These are phyloP conservation scores for Yarrowia sp. DNA, from an alignment of 805 yeast genomes.

Conservation along the genomic window DNA sequence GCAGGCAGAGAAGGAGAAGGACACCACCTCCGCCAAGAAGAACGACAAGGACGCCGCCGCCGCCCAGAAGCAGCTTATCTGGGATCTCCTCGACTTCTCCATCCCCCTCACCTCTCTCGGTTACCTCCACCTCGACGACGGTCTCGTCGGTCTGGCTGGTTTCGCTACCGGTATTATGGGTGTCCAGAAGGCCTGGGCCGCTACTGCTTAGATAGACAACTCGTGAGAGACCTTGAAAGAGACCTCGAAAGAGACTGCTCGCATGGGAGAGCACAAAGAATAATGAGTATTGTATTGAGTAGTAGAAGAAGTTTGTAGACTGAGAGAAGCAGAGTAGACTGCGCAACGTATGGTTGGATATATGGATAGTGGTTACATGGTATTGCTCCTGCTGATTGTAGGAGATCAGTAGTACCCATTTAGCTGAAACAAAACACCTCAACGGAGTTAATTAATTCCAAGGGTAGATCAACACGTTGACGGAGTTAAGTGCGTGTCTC, in stretches of 20 bases:
- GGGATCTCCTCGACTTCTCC: constrained; percentile 73
- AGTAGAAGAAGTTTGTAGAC: too few species aligned
- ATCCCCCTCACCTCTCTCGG: constrained; percentile 72
- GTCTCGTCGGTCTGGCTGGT: constrained; percentile 81
- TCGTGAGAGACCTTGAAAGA: background rate
- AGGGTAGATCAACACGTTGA: too few species aligned
- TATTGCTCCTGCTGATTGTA: too few species aligned
- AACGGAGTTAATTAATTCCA: too few species aligned
- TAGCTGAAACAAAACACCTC: too few species aligned
- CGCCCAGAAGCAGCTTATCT: constrained; percentile 62
- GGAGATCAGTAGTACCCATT: too few species aligned
- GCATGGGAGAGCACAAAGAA: constrained; percentile 1
- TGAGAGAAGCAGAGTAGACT: too few species aligned
- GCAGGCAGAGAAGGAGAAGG: constrained; percentile 43
- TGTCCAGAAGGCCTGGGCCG: constrained; percentile 64
- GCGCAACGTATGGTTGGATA: too few species aligned
- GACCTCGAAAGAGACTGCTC: background rate
- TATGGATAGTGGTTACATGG: too few species aligned
- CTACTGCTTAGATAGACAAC: constrained; percentile 38
- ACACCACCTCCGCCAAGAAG: constrained; percentile 41
- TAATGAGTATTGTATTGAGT: background rate
- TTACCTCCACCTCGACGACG: constrained; percentile 64
- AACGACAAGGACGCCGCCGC: constrained; percentile 47
- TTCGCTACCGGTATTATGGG: constrained; percentile 77
- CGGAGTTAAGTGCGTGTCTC: too few species aligned